A percentile compares a stretch with the other conserved stretches of the same genome.
phyloP scores from a whole-genome alignment of 129 eudicot species.

The Pseudognaphalium luteoalbum region DNA sequence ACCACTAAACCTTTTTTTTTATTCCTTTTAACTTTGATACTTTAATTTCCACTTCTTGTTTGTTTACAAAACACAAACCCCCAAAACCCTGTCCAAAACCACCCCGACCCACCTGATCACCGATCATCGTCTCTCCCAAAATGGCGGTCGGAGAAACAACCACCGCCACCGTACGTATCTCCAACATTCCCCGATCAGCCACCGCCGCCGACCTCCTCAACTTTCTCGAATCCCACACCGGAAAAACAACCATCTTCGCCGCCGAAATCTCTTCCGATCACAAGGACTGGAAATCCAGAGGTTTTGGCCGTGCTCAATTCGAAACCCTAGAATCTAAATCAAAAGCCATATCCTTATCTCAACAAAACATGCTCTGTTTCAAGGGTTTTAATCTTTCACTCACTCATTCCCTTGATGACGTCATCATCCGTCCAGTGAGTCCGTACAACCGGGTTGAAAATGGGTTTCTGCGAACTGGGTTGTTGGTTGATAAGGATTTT shows the following conservation, averaged over 20 bases:
- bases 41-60: neutral
- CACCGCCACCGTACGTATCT: constrained; percentile 53
- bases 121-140: neutral
- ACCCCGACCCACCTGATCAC: constrained; percentile 17
- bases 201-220: constrained; percentile 57
- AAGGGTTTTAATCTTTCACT: constrained; percentile 52
- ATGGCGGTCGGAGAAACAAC: constrained; percentile 47
- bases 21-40: no score
- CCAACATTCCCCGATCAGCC: constrained; percentile 75
- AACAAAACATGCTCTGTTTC: constrained; percentile 38
- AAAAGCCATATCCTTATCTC: constrained; percentile 39
- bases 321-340: constrained; percentile 57
- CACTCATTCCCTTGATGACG: constrained; percentile 56
- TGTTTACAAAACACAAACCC: neutral
- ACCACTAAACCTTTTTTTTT: no score
- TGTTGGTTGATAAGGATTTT: constrained; percentile 41
- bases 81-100: constrained; percentile 20
- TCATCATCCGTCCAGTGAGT: constrained; percentile 57
- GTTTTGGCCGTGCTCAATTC: constrained; percentile 77
- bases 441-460: constrained; percentile 45
- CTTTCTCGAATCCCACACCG: constrained; percentile 59
- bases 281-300: constrained; percentile 86
- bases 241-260: constrained; percentile 62
- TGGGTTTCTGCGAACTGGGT: constrained; percentile 54
- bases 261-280: constrained; percentile 74